Evolutionary conservation across 192 early-diverging fungal species (phyloP), one percentile per base, ranked within the genome.

Genomic region (Ambispora gerdemannii): DNA sequence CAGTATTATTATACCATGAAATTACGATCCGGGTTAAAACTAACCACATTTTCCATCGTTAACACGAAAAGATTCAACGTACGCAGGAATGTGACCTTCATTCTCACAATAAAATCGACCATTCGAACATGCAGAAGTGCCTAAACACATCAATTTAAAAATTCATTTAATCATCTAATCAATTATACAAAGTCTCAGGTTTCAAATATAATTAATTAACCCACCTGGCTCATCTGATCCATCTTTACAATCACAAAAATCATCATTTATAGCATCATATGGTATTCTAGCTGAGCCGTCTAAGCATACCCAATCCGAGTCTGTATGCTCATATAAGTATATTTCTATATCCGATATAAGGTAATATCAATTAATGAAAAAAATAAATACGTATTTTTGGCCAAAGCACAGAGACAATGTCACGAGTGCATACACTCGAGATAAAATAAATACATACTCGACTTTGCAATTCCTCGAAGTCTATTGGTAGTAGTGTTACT

Each of bases 221-320:
- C 58, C 76, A 90, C 91, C 96, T 25, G 95, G 93, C 74, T 98
- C 96, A 76, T 98, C 96, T 15, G 89, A 90, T 2, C 95, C 94
- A 77, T 98, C 96, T 47, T 80, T 27, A 72, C 96, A 98, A 79
- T 98, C 95, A 82, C 96, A 98, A 71, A 95, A 98, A 77, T 98
- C 93, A 76, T 98, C 95, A 63, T 98, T 98, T 47, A 98, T 86
- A 1, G 86, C 82, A 1, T 76, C 74, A 64, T 84, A 88, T 1
- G 87, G 84, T 30, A 98, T 91, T 24, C 38, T 74, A 30, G 81
- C 80, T 6, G 87, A 87, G 4, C 85, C 86, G 71, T 95, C 93
- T 22, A 93, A 76, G 67, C 96, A 98, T 0, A 22, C 76, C 76
- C 90, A 93, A 4, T 78, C 8, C 24, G 51, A 17, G 4, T 33